Evolutionary conservation across 768 basidiomycete species (phyloP).

Genomic region (Rhodotorula babjevae): DNA sequence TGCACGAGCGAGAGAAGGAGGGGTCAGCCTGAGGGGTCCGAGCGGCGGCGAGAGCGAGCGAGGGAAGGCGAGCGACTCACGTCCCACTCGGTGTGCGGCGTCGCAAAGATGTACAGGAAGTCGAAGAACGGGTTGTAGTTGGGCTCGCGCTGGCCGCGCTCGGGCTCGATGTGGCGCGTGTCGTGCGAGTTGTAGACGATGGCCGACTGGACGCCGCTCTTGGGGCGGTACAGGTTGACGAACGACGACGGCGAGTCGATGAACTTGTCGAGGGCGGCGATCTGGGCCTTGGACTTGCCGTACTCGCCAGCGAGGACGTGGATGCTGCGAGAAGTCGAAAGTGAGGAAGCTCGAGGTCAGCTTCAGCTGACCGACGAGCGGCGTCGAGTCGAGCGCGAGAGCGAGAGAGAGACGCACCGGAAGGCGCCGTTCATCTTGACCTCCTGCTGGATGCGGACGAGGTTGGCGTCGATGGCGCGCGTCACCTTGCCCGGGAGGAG

Average conservation of each 20-base stretch:
- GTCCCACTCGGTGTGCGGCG: conserved; percentile 42
- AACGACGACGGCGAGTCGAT: conserved; percentile 40
- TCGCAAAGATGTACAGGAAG: conserved; percentile 41
- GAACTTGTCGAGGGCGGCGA: conserved; percentile 36
- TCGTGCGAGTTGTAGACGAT: conserved; percentile 35
- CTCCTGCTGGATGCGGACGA: conserved; percentile 44
- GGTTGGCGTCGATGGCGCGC: conserved; percentile 43
- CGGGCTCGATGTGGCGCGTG: conserved; percentile 31
- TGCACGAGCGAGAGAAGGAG: background rate
- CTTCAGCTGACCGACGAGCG: too few relatives aligned
- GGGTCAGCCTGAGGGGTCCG: background rate
- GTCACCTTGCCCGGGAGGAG: conserved; percentile 42
- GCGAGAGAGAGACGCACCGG: conserved; percentile 14
- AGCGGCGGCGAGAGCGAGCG: background rate
- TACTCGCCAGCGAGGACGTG: conserved; percentile 40
- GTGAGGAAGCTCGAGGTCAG: too few relatives aligned
- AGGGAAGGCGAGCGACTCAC: conserved; percentile 1
- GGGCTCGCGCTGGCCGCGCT: conserved; percentile 21
- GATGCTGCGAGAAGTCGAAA: conserved; percentile 19
- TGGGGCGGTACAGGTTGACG: conserved; percentile 40
- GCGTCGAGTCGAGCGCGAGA: too few relatives aligned
- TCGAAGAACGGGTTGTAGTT: conserved; percentile 44
- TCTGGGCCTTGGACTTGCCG: conserved; percentile 3
- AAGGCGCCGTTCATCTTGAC: conserved; percentile 44
- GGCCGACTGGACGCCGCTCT: conserved; percentile 29